Conservation (phyloP, 225 moss, liverwort and hornwort species). For the Physcomitrellopsis africana region DNA sequence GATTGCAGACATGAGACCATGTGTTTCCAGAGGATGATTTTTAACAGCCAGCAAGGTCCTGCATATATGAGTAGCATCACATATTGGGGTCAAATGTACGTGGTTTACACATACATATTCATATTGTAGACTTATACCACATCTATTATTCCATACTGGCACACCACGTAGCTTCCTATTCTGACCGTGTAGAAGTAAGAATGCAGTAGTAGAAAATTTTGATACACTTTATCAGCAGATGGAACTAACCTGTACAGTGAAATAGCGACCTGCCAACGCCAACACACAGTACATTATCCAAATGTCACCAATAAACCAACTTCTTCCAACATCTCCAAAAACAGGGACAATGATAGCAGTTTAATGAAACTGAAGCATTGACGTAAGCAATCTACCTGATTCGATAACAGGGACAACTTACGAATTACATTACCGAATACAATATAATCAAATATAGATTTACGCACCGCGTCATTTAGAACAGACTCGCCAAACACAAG, state of each 20-base stretch:
- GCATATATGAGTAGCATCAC: slow-evolving; percentile 28
- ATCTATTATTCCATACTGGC: slow-evolving; percentile 7
- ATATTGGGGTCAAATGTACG: slow-evolving; percentile 10
- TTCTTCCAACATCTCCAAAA: slow-evolving; percentile 8
- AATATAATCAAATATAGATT: slow-evolving; percentile 13
- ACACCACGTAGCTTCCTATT: neutral
- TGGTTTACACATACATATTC: slow-evolving; percentile 19
- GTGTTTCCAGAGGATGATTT: slow-evolving; percentile 72
- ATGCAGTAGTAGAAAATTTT: slow-evolving; percentile 16
- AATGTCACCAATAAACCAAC: slow-evolving; percentile 30
- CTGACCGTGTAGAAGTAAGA: slow-evolving; percentile 7
- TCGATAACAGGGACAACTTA: slow-evolving; percentile 8
- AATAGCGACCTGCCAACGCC: slow-evolving; percentile 72
- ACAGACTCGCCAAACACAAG: slow-evolving; percentile 99
- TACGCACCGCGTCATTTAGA: slow-evolving; percentile 84
- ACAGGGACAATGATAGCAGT: slow-evolving; percentile 5
- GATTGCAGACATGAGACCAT: slow-evolving; percentile 70
- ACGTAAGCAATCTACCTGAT: slow-evolving; percentile 5
- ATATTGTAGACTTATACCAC: slow-evolving; percentile 4
- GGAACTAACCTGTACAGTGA: slow-evolving; percentile 74
- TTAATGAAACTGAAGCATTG: slow-evolving; percentile 14
- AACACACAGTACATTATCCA: slow-evolving; percentile 26
- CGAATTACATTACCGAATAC: neutral
- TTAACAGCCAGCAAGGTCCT: slow-evolving; percentile 93
- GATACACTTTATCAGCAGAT: neutral